Percentiles rank a stretch among this genome's conserved stretches.
Conservation (phyloP, 257 asterid genomes). For the Plantago major region DNA sequence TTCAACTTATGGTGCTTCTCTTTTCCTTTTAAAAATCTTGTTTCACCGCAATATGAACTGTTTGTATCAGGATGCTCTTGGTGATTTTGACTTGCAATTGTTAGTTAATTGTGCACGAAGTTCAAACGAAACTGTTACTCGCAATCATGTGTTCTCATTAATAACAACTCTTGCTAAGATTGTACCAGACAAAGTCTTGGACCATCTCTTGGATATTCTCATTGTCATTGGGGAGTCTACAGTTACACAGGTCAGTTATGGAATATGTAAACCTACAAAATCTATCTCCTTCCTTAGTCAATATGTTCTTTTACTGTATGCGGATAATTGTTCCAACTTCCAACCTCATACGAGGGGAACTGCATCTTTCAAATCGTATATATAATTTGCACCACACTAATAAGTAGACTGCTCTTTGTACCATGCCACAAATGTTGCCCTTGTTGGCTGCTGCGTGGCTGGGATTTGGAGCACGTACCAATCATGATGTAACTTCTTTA, state of each 20-base stretch:
- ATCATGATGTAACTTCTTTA: too few species aligned
- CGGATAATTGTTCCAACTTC: background rate
- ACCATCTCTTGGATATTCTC: slow-evolving; percentile 64
- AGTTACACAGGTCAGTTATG: slow-evolving; percentile 60
- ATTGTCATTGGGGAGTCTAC: slow-evolving; percentile 68
- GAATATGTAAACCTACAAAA: slow-evolving; percentile 11
- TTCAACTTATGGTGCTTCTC: slow-evolving; percentile 1
- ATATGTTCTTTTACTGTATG: background rate
- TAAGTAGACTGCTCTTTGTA: slow-evolving; percentile 6
- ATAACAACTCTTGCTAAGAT: slow-evolving; percentile 66
- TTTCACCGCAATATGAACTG: too few species aligned
- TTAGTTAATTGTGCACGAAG: slow-evolving; percentile 70
- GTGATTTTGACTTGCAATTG: slow-evolving; percentile 52
- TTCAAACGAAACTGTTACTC: slow-evolving; percentile 53
- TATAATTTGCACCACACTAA: background rate
- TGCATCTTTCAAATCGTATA: slow-evolving; percentile 1
- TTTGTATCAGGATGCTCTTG: slow-evolving; percentile 42
- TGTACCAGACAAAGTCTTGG: slow-evolving; percentile 69
- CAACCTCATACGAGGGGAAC: background rate
- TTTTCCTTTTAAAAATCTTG: too few species aligned
- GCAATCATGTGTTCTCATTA: slow-evolving; percentile 75
- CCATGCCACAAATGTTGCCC: background rate
- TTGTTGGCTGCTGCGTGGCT: slow-evolving; percentile 17
- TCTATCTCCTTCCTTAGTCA: slow-evolving; percentile 4
- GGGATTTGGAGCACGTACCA: slow-evolving; percentile 4